Conservation (phyloP, 371 early-diverging fungal genomes). For the Apophysomyces variabilis region DNA sequence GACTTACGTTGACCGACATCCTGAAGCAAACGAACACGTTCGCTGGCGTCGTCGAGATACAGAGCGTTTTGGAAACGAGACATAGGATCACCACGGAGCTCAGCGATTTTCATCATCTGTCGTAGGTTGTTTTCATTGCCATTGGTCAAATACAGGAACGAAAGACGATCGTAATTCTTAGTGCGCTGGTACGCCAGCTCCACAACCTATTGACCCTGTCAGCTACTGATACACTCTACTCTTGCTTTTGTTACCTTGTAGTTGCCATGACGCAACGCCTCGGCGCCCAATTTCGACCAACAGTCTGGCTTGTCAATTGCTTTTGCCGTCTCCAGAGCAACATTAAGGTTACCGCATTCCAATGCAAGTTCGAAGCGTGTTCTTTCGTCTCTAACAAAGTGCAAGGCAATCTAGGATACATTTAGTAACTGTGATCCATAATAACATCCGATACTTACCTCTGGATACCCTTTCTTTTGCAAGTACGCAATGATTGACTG, state of each 20-base stretch:
- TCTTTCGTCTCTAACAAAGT: slow-evolving; percentile 95
- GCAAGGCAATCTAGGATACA: slow-evolving; percentile 81
- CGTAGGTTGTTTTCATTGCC: slow-evolving; percentile 87
- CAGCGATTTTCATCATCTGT: slow-evolving; percentile 93
- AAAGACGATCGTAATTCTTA: slow-evolving; percentile 88
- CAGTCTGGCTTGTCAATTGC: slow-evolving; percentile 83
- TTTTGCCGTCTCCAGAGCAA: slow-evolving; percentile 92
- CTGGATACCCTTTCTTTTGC: slow-evolving; percentile 98
- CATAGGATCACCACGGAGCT: slow-evolving; percentile 80
- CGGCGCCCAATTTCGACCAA: slow-evolving; percentile 86
- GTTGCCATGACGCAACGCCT: slow-evolving; percentile 91
- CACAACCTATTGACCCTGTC: slow-evolving; percentile 61
- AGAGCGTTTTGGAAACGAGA: slow-evolving; percentile 90
- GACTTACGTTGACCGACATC: slow-evolving; percentile 82
- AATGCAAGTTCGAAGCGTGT: slow-evolving; percentile 96
- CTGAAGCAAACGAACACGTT: slow-evolving; percentile 78
- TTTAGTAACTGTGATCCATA: not conserved
- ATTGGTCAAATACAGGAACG: slow-evolving; percentile 91
- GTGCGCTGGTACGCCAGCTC: slow-evolving; percentile 90
- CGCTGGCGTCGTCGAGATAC: slow-evolving; percentile 86
- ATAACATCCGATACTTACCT: slow-evolving; percentile 42
- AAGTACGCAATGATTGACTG: slow-evolving; percentile 98
- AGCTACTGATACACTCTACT: not conserved
- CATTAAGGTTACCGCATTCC: slow-evolving; percentile 94
- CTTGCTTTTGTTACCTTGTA: slow-evolving; percentile 57